Conservation (phyloP, 2,329 filamentous ascomycete genomes). For the Fusarium foetens region DNA sequence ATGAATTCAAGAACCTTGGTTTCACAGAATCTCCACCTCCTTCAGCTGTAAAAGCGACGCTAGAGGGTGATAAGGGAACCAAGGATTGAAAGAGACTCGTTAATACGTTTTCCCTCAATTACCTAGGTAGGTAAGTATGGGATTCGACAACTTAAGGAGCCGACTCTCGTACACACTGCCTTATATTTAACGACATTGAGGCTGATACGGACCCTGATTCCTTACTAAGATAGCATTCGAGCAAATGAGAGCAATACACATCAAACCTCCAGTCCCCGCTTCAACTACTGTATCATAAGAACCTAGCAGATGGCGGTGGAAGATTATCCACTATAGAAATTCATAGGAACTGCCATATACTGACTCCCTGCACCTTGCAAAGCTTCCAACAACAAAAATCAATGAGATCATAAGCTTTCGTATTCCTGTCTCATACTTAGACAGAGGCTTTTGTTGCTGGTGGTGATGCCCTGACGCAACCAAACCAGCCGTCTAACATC, state of each 20-base stretch:
- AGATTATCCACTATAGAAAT: conserved; percentile 22
- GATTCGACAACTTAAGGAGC: conserved; percentile 31
- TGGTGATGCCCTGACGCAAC: conserved; percentile 39
- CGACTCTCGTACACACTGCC: neutral
- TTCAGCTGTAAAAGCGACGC: conserved; percentile 38
- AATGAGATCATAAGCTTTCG: conserved; percentile 23
- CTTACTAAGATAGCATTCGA: conserved; percentile 15
- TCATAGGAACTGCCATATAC: conserved; percentile 12
- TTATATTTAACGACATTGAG: neutral
- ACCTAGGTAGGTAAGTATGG: conserved; percentile 36
- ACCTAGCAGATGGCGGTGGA: conserved; percentile 24
- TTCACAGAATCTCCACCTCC: conserved; percentile 60
- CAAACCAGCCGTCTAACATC: conserved; percentile 9
- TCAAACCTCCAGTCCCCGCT: conserved; percentile 38
- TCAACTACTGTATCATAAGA: conserved; percentile 20
- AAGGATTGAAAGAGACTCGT: conserved; percentile 50
- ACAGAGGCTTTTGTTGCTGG: conserved; percentile 35
- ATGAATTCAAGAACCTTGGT: conserved; percentile 94
- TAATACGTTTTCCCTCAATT: neutral
- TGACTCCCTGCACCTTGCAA: neutral
- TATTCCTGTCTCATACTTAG: conserved; percentile 7
- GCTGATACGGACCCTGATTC: neutral
- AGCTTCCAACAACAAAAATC: neutral
- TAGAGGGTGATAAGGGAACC: conserved; percentile 50
- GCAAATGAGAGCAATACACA: conserved; percentile 46